Base-by-base conservation (phyloP, 345 rosid species). In the Populus ilicifolia region DNA sequence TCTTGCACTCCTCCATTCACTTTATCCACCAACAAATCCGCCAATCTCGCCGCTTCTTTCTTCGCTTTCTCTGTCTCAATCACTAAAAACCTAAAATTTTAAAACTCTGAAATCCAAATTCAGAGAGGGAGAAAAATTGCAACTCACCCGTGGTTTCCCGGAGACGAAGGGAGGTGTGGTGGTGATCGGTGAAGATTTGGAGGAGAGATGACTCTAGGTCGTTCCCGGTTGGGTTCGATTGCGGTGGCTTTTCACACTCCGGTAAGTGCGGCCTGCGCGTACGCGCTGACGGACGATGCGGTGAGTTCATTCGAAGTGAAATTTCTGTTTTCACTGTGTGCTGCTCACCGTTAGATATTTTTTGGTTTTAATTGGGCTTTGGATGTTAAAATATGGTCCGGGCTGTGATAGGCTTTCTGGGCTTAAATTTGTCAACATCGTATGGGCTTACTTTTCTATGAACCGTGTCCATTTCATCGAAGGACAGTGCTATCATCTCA, bases 1-100 rank as follows among this genome's bases (percentile, higher is more conserved):
- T 90, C 97, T 79, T 90, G 91, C 16, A 93, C 98, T 61, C 96
- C 92, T 67, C 96, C 94, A 69, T 93, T 95, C 80, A 93, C 92
- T 21, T 92, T 83, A 43, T 90, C 94, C 82, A 90, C 90, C 69
- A 95, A 80, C 77, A 90, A 86, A 84, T 89, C 94, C 80, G 98
- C 90, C 21, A 89, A 93, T 12, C 84, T 82, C 81, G 59, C 89
- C 50, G 99, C 97, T 9, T 92, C 99, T 74, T 82, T 89, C 89
- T 89, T 92, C 69, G 93, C 92, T 71, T 83, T 92, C 81, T 95
- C 94, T 80, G 87, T 68, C 13, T 11, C 38, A 16, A 44, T 44
- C 8, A 33, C 23, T 25, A 18, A 18, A n/a, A 48, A 2, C 20
- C 44, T 11, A 21, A 20, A 50, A 35, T 10, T 41, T 54, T 62